Conservation (phyloP, 129 eudicot species). For the Artemisia argyi region DNA sequence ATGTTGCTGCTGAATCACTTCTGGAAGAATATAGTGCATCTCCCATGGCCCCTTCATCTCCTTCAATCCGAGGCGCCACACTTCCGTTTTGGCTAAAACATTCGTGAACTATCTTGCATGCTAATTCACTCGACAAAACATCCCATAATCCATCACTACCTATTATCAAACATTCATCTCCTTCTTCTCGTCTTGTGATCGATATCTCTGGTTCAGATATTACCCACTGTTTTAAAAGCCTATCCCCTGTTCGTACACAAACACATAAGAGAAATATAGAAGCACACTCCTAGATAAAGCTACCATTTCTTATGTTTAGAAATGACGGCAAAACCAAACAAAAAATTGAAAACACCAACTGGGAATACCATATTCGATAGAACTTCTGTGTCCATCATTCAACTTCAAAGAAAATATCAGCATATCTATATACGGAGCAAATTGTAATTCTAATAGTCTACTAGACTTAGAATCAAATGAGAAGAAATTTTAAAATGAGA, state of each 20-base stretch:
- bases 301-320: constrained; percentile 4
- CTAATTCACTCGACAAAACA: constrained; percentile 42
- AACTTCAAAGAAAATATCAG: constrained; percentile 17
- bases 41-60: constrained; percentile 19
- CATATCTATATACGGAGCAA: not conserved
- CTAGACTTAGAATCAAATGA: no score
- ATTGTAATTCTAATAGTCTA: not conserved
- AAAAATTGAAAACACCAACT: not conserved
- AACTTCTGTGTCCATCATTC: constrained; percentile 12
- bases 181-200: constrained; percentile 36
- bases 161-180: constrained; percentile 44
- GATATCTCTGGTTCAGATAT: constrained; percentile 49
- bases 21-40: constrained; percentile 12
- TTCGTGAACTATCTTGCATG: constrained; percentile 37
- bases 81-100: constrained; percentile 31
- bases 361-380: not conserved
- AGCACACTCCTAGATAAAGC: constrained; percentile 33
- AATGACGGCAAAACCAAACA: not conserved
- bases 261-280: constrained; percentile 25
- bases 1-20: constrained; percentile 37
- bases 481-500: no score
- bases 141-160: constrained; percentile 67
- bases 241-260: constrained; percentile 39
- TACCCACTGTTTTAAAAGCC: constrained; percentile 38
- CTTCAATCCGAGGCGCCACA: constrained; percentile 4